Evolutionary conservation across 176 grass and related monocot genomes (phyloP).

Genomic region (Oryza officinalis): DNA sequence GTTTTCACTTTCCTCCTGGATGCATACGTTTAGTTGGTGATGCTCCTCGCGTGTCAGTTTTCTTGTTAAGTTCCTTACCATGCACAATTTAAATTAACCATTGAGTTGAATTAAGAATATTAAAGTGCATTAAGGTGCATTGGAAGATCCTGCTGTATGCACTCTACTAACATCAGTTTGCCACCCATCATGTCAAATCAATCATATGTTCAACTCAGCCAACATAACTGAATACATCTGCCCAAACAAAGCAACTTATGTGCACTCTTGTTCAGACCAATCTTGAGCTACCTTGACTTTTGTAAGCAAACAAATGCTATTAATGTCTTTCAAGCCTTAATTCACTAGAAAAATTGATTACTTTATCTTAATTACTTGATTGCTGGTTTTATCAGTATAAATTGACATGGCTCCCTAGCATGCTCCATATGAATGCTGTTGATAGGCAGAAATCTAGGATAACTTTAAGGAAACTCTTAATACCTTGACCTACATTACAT

Average conservation of each 20-base stretch:
- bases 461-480: not conserved
- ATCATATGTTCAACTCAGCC: not conserved
- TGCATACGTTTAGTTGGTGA: conserved; percentile 15
- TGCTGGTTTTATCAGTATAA: not conserved
- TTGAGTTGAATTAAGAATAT: not conserved
- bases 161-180: not conserved
- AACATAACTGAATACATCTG: not conserved
- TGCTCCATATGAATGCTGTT: not conserved
- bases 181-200: not conserved
- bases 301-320: not conserved
- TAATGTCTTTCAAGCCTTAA: not conserved
- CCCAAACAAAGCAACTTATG: not conserved
- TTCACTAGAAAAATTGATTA: not conserved
- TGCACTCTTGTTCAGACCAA: not conserved
- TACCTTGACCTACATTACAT: not conserved
- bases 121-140: not conserved
- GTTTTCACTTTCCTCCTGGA: not conserved
- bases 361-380: not conserved
- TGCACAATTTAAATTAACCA: not conserved
- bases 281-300: not conserved
- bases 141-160: not conserved
- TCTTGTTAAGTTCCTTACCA: not conserved
- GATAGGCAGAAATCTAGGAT: not conserved
- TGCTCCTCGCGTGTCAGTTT: not conserved
- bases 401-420: not conserved